phyloP scores from a whole-genome alignment of 2,329 filamentous ascomycete species.

The Paradendryphiella salina region DNA sequence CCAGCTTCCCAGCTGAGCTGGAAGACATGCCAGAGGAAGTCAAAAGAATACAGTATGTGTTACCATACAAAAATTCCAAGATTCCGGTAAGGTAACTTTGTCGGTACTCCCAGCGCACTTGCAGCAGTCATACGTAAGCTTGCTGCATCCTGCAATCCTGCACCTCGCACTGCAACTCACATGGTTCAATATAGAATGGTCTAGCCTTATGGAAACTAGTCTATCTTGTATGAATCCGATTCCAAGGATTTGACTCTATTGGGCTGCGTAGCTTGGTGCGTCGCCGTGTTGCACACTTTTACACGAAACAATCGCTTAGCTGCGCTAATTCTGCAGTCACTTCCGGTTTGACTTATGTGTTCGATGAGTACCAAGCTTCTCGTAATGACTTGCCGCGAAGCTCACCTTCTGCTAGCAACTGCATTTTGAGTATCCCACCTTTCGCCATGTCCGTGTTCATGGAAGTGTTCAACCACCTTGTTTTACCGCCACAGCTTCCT shows the following conservation, averaged over 20 bases:
- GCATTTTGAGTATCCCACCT: neutral
- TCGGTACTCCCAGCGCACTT: neutral
- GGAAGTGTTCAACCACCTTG: conserved; percentile 41
- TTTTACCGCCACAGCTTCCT: conserved; percentile 42
- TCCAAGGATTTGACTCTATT: conserved; percentile 1
- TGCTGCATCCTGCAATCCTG: neutral
- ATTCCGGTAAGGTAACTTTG: neutral
- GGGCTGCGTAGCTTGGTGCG: neutral
- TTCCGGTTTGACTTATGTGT: neutral
- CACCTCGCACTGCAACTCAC: neutral
- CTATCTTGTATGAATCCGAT: neutral
- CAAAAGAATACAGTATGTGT: neutral
- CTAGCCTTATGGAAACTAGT: conserved; percentile 1
- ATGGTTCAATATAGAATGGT: neutral
- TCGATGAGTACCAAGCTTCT: neutral
- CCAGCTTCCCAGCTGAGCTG: neutral
- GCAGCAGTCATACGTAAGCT: too few relatives aligned
- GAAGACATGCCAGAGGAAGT: neutral
- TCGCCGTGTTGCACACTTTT: neutral
- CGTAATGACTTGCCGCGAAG: neutral
- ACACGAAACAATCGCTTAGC: neutral
- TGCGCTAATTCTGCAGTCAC: neutral
- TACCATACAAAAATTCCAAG: neutral
- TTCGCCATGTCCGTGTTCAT: conserved; percentile 21
- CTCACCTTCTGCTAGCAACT: neutral